phyloP scores from a whole-genome alignment of 352 stramenopile species.

The Globisporangium yorkense region DNA sequence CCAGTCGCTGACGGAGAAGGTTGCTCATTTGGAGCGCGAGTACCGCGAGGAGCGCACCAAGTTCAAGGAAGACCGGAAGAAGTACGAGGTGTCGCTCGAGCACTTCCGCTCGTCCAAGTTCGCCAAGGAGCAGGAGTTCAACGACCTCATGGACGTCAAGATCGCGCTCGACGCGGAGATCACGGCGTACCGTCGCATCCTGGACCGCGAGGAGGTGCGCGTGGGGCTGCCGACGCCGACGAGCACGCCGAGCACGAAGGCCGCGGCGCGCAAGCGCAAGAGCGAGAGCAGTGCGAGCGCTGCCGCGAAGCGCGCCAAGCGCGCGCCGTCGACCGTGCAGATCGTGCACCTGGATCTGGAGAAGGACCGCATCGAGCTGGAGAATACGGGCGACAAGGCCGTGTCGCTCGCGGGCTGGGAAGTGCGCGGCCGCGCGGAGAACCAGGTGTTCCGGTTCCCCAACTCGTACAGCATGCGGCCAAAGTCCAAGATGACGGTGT shows the following conservation, averaged over 20 bases:
- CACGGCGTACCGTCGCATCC: constrained; percentile 73
- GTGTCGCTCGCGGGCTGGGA: constrained; percentile 63
- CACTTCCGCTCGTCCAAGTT: constrained; percentile 63
- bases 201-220: constrained; percentile 72
- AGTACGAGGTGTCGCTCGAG: constrained; percentile 65
- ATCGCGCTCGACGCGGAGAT: constrained; percentile 76
- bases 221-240: constrained; percentile 54
- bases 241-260: constrained; percentile 30
- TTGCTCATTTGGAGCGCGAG: constrained; percentile 71
- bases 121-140: constrained; percentile 75
- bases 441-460: constrained; percentile 69
- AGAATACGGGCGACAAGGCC: constrained; percentile 56
- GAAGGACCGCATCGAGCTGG: constrained; percentile 72
- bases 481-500: constrained; percentile 64
- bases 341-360: constrained; percentile 64
- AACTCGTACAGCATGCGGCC: constrained; percentile 60
- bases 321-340: constrained; percentile 30
- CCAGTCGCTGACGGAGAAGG: constrained; percentile 71
- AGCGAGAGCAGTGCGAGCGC: constrained; percentile 21
- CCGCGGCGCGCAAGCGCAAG: constrained; percentile 58
- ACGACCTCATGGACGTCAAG: constrained; percentile 87
- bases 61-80: constrained; percentile 75
- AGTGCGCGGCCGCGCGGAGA: constrained; percentile 48
- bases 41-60: constrained; percentile 70
- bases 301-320: constrained; percentile 44